phyloP scores from a whole-genome alignment of 2,329 filamentous ascomycete species.

The Penicillium nordicum region DNA sequence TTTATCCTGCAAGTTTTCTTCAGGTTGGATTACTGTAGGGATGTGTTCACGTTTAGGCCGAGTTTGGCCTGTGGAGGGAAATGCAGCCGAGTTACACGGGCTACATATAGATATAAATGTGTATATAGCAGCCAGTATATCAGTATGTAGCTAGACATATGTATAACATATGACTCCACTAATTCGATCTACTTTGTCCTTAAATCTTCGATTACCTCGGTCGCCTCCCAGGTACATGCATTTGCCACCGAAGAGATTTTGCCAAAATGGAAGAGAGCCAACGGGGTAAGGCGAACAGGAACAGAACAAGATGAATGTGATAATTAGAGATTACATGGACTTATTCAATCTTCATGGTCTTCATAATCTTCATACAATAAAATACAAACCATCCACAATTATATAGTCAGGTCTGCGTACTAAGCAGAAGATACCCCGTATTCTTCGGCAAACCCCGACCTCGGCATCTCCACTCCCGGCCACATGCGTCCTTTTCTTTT shows the following conservation, averaged over 20 bases:
- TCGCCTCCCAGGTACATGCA: neutral
- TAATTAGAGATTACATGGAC: neutral
- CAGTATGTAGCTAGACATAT: neutral
- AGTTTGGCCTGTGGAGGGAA: neutral
- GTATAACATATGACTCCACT: neutral
- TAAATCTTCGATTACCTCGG: conserved; percentile 2
- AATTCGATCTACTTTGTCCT: neutral
- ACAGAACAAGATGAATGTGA: neutral
- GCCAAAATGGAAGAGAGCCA: neutral
- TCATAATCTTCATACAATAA: neutral
- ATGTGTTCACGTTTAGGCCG: neutral
- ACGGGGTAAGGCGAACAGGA: neutral
- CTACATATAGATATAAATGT: neutral
- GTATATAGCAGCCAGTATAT: no score
- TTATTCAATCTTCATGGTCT: neutral
- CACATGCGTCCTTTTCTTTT: conserved; percentile 22
- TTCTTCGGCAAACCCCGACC: conserved; percentile 23
- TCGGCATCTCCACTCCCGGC: conserved; percentile 26
- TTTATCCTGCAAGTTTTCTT: neutral
- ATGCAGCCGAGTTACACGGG: neutral
- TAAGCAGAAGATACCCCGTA: neutral
- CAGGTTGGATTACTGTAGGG: neutral
- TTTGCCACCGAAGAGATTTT: conserved; percentile 22
- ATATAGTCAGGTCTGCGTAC: neutral
- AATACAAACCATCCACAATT: neutral